phyloP scores from a whole-genome alignment of 257 asterid species.

The Fraxinus anomala region DNA sequence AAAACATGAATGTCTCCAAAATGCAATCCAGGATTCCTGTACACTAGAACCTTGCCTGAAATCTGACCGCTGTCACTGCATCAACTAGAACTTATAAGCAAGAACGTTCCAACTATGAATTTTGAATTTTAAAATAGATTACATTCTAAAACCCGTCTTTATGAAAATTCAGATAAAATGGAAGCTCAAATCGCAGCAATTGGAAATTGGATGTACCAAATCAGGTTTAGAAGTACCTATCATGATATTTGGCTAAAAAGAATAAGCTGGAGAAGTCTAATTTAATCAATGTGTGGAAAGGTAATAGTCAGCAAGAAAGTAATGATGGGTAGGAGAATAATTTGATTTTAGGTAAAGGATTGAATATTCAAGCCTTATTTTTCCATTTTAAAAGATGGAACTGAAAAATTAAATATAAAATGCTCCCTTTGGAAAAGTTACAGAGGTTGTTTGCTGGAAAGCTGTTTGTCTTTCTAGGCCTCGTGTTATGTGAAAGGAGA shows the following conservation, averaged over 20 bases:
- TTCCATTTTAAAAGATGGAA: not conserved
- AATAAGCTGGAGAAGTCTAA: not conserved
- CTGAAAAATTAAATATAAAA: not conserved
- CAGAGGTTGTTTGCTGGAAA: not conserved
- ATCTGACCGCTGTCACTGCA: conserved; percentile 76
- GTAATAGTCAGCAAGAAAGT: not conserved
- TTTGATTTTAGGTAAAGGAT: not conserved
- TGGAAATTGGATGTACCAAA: not conserved
- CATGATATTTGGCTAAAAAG: not conserved
- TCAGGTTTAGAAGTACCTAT: not conserved
- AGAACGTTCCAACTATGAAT: not conserved
- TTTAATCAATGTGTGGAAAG: not conserved
- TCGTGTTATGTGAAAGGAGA: not conserved
- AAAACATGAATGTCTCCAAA: conserved; percentile 75
- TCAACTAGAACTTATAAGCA: conserved; percentile 22
- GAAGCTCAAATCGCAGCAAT: not conserved
- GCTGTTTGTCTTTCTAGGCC: conserved; percentile 6
- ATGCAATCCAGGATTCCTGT: conserved; percentile 87
- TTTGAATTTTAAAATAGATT: not conserved
- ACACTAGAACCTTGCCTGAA: conserved; percentile 75
- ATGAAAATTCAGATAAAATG: not conserved
- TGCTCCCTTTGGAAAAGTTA: not conserved
- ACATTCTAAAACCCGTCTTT: not conserved
- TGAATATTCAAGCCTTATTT: not conserved
- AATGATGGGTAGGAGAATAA: conserved; percentile 1